Conservation (phyloP, 306 rosid genomes). For the Sicyos edulis region DNA sequence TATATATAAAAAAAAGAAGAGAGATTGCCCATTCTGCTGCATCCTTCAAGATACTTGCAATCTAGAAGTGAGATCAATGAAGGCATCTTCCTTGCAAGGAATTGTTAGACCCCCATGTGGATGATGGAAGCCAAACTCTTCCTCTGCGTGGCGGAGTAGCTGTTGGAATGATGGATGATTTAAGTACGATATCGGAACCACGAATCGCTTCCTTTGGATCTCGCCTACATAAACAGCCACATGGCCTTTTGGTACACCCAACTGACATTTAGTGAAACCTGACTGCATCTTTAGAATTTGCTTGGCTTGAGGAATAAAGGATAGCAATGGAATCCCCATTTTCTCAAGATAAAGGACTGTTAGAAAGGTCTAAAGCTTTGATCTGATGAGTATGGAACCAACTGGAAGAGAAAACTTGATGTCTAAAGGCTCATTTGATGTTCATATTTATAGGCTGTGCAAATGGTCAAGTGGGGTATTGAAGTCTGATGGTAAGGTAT, state of each 20-base stretch:
- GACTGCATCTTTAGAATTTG: conserved; percentile 11
- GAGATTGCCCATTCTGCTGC: background rate
- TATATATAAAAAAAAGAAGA: background rate
- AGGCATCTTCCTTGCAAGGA: conserved; percentile 42
- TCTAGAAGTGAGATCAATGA: no score
- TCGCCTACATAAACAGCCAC: conserved; percentile 16
- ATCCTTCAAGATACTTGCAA: conserved; percentile 16
- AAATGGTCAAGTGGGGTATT: background rate
- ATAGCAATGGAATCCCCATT: conserved; percentile 14
- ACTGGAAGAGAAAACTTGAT: conserved; percentile 1
- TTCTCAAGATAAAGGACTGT: no score
- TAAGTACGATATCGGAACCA: conserved; percentile 30
- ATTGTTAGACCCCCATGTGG: conserved; percentile 49
- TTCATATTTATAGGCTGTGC: background rate
- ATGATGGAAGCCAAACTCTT: conserved; percentile 43
- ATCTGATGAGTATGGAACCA: background rate
- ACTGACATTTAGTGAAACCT: background rate
- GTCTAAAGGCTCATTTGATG: conserved; percentile 5
- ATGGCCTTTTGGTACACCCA: conserved; percentile 19
- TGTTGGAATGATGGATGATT: conserved; percentile 21
- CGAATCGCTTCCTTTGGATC: conserved; percentile 15
- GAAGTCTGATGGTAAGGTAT: background rate
- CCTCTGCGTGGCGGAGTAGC: conserved; percentile 26
- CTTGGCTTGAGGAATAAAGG: conserved; percentile 16
- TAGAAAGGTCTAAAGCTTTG: background rate